Conservation (phyloP, 108 stramenopile species). For the Bacterosira constricta region DNA sequence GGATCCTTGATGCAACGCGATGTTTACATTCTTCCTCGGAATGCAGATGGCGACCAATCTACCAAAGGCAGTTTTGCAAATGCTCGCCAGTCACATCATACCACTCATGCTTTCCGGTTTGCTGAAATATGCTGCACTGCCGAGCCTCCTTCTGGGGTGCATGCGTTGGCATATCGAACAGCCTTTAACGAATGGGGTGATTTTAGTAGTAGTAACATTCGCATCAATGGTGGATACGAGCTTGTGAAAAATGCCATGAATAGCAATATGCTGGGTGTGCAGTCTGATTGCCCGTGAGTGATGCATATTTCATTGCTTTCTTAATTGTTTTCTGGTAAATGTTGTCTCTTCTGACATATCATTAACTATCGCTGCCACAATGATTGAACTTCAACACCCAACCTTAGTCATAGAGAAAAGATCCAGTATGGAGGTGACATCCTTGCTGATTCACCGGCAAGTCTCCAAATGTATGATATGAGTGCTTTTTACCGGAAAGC, state of each 20-base stretch:
- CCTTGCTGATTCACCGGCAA: constrained; percentile 45
- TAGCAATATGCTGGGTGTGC: constrained; percentile 56
- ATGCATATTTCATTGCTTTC: too few relatives aligned
- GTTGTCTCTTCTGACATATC: too few relatives aligned
- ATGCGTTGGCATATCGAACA: constrained; percentile 41
- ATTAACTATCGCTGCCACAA: too few relatives aligned
- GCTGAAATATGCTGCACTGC: constrained; percentile 50
- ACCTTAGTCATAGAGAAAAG: constrained; percentile 68
- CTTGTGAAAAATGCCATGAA: constrained; percentile 45
- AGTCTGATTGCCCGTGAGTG: constrained; percentile 65
- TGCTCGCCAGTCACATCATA: constrained; percentile 51
- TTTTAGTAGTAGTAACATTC: constrained; percentile 39
- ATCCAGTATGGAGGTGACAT: constrained; percentile 61
- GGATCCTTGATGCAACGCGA: constrained; percentile 46
- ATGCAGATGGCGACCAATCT: constrained; percentile 6
- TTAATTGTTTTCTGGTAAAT: neutral
- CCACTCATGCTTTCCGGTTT: constrained; percentile 51
- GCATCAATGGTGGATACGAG: constrained; percentile 52
- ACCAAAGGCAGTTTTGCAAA: constrained; percentile 37
- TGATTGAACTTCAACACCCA: too few relatives aligned
- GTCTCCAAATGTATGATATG: constrained; percentile 50
- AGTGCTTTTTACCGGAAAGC: constrained; percentile 57
- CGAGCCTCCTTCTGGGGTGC: constrained; percentile 33
- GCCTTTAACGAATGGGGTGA: constrained; percentile 46
- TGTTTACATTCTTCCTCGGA: constrained; percentile 44